Percentiles rank a stretch among this genome's conserved stretches.
These are phyloP conservation scores for Limnomonas spitsbergensis DNA, from an alignment of 139 green algal genomes.

Conservation along the genomic window DNA sequence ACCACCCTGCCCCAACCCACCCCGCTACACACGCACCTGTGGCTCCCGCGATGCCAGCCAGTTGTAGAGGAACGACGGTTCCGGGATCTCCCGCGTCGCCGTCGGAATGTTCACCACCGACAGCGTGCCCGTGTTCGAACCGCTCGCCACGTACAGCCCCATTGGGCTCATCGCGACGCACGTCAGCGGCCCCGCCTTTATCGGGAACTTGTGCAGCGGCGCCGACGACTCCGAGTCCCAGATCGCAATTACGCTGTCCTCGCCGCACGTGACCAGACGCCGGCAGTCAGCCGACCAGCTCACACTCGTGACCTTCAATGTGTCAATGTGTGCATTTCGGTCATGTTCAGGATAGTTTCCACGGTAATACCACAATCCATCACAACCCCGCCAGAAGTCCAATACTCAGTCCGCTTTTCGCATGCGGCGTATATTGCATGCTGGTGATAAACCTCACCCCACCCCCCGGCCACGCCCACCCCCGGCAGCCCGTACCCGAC, in stretches of 20 bases:
- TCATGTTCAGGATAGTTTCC: too few relatives aligned
- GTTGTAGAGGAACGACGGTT: slow-evolving; percentile 48
- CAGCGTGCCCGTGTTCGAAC: slow-evolving; percentile 35
- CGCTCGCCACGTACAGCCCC: slow-evolving; percentile 14
- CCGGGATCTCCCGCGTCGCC: slow-evolving; percentile 19
- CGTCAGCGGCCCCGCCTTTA: slow-evolving; percentile 38
- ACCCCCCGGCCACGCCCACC: too few relatives aligned
- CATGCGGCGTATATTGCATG: too few relatives aligned
- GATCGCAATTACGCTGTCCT: slow-evolving; percentile 24
- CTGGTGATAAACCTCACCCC: too few relatives aligned
- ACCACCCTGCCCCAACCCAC: too few relatives aligned
- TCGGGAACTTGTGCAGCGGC: slow-evolving; percentile 35
- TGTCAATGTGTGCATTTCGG: too few relatives aligned
- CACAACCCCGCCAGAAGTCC: too few relatives aligned
- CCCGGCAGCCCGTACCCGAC: too few relatives aligned
- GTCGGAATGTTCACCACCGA: slow-evolving; percentile 29
- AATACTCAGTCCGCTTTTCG: too few relatives aligned
- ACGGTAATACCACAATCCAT: too few relatives aligned
- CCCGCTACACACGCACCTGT: too few relatives aligned
- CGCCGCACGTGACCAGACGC: slow-evolving; percentile 37
- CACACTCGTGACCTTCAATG: slow-evolving; percentile 32
- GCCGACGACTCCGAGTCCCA: slow-evolving; percentile 44
- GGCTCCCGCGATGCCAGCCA: slow-evolving; percentile 35
- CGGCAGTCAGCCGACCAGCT: slow-evolving; percentile 44
- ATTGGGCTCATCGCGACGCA: slow-evolving; percentile 28